These are phyloP conservation scores for Santalum album DNA, from an alignment of 164 flowering plant genomes.

Conservation along the genomic window DNA sequence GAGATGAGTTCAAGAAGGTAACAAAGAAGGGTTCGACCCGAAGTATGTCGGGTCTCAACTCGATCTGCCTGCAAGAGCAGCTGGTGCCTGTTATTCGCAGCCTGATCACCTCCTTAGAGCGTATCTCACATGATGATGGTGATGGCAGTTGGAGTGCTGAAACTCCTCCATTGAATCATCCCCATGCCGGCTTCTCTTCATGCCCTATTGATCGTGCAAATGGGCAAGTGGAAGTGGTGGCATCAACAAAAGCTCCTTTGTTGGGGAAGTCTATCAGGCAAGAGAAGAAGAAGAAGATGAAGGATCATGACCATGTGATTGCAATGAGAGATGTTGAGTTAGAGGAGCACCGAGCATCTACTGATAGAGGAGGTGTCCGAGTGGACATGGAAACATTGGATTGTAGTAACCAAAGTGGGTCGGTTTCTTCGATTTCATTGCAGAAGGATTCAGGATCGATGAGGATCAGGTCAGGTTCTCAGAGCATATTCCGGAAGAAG, in stretches of 20 bases:
- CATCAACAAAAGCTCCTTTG: conserved; percentile 59
- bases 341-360: conserved; percentile 49
- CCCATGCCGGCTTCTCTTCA: conserved; percentile 22
- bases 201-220: conserved; percentile 21
- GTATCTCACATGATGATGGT: conserved; percentile 29
- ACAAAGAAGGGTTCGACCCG: conserved; percentile 38
- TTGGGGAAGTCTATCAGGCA: conserved; percentile 46
- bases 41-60: conserved; percentile 29
- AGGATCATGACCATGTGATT: conserved; percentile 42
- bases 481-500: conserved; percentile 30
- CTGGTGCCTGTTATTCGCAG: conserved; percentile 44
- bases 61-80: conserved; percentile 40
- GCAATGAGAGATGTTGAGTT: conserved; percentile 36
- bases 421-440: conserved; percentile 29
- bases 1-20: conserved; percentile 56
- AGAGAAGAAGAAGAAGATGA: conserved; percentile 55
- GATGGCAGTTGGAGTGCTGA: conserved; percentile 18
- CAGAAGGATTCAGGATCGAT: conserved; percentile 40
- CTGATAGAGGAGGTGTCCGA: conserved; percentile 44
- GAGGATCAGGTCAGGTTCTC: conserved; percentile 41
- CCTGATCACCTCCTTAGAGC: conserved; percentile 56
- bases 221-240: conserved; percentile 23
- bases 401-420: conserved; percentile 23
- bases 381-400: conserved; percentile 26
- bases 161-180: conserved; percentile 10